These are phyloP conservation scores for Calonectria henricotiae DNA, from an alignment of 2,329 filamentous ascomycete species.

Conservation along the genomic window DNA sequence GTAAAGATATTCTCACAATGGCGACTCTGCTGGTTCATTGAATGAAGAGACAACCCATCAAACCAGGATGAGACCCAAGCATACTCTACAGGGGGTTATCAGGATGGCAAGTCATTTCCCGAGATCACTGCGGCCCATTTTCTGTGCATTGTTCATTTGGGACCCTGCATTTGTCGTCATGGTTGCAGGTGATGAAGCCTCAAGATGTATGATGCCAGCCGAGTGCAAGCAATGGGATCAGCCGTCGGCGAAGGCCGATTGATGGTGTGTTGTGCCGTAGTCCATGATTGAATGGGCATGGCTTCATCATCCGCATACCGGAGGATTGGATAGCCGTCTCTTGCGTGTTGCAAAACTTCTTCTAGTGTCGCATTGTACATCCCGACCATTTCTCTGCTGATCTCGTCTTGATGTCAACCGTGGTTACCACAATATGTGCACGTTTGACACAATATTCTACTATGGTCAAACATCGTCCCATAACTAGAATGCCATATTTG, in stretches of 20 bases:
- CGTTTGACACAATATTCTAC: conserved; percentile 26
- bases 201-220: neutral
- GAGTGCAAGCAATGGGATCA: conserved; percentile 1
- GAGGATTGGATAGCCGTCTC: conserved; percentile 18
- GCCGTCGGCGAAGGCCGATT: conserved; percentile 37
- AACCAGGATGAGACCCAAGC: neutral
- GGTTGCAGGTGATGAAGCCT: conserved; percentile 15
- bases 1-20: conserved; percentile 27
- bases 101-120: neutral
- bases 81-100: conserved; percentile 1
- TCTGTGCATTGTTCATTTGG: conserved; percentile 14
- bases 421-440: conserved; percentile 34
- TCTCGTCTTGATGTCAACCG: conserved; percentile 7
- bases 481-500: neutral
- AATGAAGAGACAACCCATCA: conserved; percentile 12
- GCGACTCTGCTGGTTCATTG: neutral
- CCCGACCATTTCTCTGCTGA: neutral
- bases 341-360: neutral
- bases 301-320: conserved; percentile 14
- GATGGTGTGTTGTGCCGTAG: conserved; percentile 28
- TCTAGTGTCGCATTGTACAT: conserved; percentile 4
- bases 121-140: neutral
- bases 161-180: conserved; percentile 2
- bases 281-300: conserved; percentile 16
- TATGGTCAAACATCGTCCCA: neutral